phyloP scores from a whole-genome alignment of 306 rosid species.

The Morella rubra region DNA sequence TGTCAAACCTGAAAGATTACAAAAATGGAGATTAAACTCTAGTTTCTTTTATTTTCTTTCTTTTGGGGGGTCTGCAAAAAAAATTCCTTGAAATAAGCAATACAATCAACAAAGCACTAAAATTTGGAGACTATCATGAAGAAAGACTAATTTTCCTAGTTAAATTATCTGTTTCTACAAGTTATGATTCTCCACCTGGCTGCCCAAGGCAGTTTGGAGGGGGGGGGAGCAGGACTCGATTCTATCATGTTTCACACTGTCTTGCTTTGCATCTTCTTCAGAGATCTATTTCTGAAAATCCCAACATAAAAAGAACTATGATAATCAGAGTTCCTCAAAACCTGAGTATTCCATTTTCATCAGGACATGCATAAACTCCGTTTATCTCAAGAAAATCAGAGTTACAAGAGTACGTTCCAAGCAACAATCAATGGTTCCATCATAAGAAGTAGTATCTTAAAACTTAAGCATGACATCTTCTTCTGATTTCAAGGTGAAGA shows the following conservation, averaged over 20 bases:
- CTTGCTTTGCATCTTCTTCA: neutral
- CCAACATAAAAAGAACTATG: no score
- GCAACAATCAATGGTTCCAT: neutral
- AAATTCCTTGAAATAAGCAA: no score
- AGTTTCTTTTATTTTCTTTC: neutral
- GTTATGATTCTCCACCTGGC: neutral
- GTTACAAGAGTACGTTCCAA: neutral
- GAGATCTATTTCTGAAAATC: neutral
- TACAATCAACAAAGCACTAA: no score
- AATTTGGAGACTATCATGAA: neutral
- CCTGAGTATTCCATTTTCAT: neutral
- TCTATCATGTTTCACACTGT: neutral
- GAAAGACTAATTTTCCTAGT: neutral
- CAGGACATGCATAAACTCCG: neutral
- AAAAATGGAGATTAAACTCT: neutral
- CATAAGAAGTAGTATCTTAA: no score
- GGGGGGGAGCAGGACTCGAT: neutral
- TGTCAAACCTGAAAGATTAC: conserved; percentile 35
- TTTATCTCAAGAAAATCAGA: neutral
- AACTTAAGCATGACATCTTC: neutral
- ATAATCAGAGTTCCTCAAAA: no score
- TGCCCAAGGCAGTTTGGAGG: neutral
- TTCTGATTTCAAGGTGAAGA: neutral
- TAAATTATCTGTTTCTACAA: neutral
- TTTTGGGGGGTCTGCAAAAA: no score